These are phyloP conservation scores for Coemansia guatemalensis DNA, from an alignment of 192 early-diverging fungal species.

Conservation along the genomic window DNA sequence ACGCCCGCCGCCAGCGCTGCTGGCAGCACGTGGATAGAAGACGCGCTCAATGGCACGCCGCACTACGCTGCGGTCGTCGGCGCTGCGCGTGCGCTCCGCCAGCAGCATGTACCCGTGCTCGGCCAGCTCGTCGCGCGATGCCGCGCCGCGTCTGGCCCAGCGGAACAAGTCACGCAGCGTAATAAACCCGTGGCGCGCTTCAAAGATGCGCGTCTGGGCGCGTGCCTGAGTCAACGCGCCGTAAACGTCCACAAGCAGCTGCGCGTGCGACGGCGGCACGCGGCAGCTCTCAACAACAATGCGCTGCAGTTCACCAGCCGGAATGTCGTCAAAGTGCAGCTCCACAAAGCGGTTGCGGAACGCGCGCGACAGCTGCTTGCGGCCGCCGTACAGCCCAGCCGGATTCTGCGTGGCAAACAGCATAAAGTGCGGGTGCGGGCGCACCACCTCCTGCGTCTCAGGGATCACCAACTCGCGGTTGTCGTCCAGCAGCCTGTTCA, in stretches of 20 bases:
- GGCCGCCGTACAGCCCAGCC: conserved; percentile 95
- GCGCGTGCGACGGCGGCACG: conserved; percentile 88
- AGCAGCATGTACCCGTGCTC: conserved; percentile 94
- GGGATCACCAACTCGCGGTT: conserved; percentile 96
- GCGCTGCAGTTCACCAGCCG: conserved; percentile 83
- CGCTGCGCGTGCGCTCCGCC: conserved; percentile 82
- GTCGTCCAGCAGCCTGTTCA: conserved; percentile 96
- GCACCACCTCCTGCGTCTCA: conserved; percentile 91
- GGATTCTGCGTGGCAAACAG: conserved; percentile 99
- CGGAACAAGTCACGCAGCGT: conserved; percentile 97
- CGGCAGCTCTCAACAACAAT: conserved; percentile 82
- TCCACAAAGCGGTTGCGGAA: conserved; percentile 98
- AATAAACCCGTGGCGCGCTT: conserved; percentile 90
- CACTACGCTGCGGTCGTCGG: conserved; percentile 81
- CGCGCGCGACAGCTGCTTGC: conserved; percentile 92
- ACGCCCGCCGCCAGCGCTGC: conserved; percentile 10
- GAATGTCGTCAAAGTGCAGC: conserved; percentile 96
- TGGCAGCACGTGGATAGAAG: conserved; percentile 67
- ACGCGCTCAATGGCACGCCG: conserved; percentile 80
- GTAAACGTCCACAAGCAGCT: conserved; percentile 84
- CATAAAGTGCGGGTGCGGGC: conserved; percentile 94
- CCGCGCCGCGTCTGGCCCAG: conserved; percentile 87
- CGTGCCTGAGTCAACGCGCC: conserved; percentile 71
- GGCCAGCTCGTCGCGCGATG: conserved; percentile 80
- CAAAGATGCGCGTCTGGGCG: conserved; percentile 87